A percentile compares a stretch with the other conserved stretches of the same genome.
phyloP scores from a whole-genome alignment of 192 early-diverging fungal species.

The Paraglomus occultum region DNA sequence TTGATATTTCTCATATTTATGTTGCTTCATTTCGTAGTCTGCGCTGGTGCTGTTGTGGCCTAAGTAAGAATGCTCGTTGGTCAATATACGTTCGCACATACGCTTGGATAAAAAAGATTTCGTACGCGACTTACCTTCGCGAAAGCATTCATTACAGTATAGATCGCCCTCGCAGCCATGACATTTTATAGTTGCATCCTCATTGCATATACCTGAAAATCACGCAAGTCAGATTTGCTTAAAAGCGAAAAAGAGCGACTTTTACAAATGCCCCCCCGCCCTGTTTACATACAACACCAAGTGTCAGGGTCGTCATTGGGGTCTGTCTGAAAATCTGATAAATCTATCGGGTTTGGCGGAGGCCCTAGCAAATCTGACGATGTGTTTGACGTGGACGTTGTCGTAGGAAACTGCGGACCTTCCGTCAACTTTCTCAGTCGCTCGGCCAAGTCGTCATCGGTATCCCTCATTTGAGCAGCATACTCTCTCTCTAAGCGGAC shows the following conservation, averaged over 20 bases:
- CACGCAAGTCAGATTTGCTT: not conserved
- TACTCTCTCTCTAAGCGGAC: not conserved
- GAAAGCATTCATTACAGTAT: slow-evolving; percentile 31
- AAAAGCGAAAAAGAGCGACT: not conserved
- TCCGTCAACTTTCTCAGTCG: not conserved
- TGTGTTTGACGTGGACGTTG: not conserved
- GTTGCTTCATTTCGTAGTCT: slow-evolving; percentile 24
- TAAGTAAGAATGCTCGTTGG: not conserved
- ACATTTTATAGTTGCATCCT: slow-evolving; percentile 30
- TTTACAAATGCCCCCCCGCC: not conserved
- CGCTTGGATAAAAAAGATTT: not conserved
- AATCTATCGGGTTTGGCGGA: slow-evolving; percentile 13
- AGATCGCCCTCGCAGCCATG: slow-evolving; percentile 32
- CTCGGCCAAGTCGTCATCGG: not conserved
- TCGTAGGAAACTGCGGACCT: not conserved
- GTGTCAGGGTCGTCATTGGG: not conserved
- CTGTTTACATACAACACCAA: slow-evolving; percentile 23
- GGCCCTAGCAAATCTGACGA: not conserved
- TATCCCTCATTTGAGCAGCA: not conserved
- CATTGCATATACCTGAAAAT: slow-evolving; percentile 34
- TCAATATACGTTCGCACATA: not conserved
- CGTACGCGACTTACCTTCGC: slow-evolving; percentile 14
- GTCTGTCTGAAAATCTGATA: slow-evolving; percentile 5
- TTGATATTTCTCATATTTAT: slow-evolving; percentile 24
- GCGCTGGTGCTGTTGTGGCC: slow-evolving; percentile 22